Evolutionary conservation across 169 alveolate species (phyloP), one percentile per base, ranked within the genome.

Genomic region (Eimeria necatrix): DNA sequence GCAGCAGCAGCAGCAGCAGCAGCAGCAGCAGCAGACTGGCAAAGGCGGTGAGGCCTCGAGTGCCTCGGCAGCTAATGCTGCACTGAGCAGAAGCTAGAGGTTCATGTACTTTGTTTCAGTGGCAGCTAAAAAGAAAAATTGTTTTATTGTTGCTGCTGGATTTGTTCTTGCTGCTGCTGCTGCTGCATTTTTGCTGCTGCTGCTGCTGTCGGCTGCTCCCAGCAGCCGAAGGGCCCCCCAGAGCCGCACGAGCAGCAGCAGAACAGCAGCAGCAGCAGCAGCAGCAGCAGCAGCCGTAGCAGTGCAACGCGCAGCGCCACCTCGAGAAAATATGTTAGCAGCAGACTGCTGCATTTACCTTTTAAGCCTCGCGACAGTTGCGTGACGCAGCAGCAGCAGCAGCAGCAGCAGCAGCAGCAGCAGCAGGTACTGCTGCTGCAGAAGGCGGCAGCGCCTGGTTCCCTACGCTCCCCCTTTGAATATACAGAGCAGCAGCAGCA

Each of bases 401-500:
- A 53, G 64, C 64, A 60, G 52, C 81, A 70, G 81, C 81, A 3
- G 52, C 52, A 22, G 52, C 81, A 24, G 52, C 52, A 26, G 81
- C 81, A 24, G 81, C 52, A 70, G 81, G 53, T 51, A 48, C 78
- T 68, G 78, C 78, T 68, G 78, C 78, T 68, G 78, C 78, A 68
- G 78, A 48, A 68, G 78, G 26, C 78, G 26, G 78, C 78, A 14
- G 78, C 78, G 26, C 49, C 78, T 22, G 3, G 18, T 20, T 32
- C 78, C 26, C n/a, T 68, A 68, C 6, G 48, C 78, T 68, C 78
- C 26, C 74, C 41, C 12, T 68, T 68, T 48, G 78, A 22, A 68
- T 9, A 16, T n/a, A 16, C 48, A 68, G 78, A 68, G 78, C 81
- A 24, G 51, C 81, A 70, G 81, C 81, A 14, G 71, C 71, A 9